Base-by-base conservation (phyloP, 164 flowering plant species). In the Aristolochia contorta region DNA sequence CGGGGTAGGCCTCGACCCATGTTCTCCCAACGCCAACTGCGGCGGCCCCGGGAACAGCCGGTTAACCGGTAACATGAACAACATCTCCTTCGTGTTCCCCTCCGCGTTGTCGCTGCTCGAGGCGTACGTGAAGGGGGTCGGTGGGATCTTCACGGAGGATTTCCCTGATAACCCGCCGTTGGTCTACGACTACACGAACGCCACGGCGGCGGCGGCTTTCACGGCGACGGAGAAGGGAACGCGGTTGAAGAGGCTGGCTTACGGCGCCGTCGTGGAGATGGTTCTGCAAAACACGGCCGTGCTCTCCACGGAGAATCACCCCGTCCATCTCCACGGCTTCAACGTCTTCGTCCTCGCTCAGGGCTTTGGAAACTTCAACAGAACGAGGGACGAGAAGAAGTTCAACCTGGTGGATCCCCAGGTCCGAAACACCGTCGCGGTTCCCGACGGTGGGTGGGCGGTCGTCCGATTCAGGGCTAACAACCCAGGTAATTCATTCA, bases 361-460 rank as follows among this genome's bases (percentile, higher is more conserved):
- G 68, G 96, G 96, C 1, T 86, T 85, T 50, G 97, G 97, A 12
- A 89, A 85, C 47, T 89, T 68, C 60, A 56, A 87, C 52, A 21
- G 68, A 0, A 2, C 22, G 0, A 66, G 6, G 0, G 94, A 80
- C 25, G 47, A 59, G 18, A 47, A 33, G 0, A 81, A 68, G 56
- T 81, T 83, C 68, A 89, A 89, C 47, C 32, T 87, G 24, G 69
- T 71, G 1, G 67, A 89, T 54, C 88, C 94, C 2, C 92, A 82
- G 59, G 60, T 63, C n/a, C 77, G 94, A 0, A 89, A 85, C 77
- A 89, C 97, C 50, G 72, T 89, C 12, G 91, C 59, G 0, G 94
- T 89, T 1, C 97, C 97, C 0, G 81, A 67, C 1, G 91, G 91
- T 16, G 96, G 96, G 12, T 89, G 96, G 96, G 91, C 91, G 2